Evolutionary conservation across 805 yeast species (phyloP), one percentile per base, ranked within the genome.

Genomic region (Ogataea nonfermentans): DNA sequence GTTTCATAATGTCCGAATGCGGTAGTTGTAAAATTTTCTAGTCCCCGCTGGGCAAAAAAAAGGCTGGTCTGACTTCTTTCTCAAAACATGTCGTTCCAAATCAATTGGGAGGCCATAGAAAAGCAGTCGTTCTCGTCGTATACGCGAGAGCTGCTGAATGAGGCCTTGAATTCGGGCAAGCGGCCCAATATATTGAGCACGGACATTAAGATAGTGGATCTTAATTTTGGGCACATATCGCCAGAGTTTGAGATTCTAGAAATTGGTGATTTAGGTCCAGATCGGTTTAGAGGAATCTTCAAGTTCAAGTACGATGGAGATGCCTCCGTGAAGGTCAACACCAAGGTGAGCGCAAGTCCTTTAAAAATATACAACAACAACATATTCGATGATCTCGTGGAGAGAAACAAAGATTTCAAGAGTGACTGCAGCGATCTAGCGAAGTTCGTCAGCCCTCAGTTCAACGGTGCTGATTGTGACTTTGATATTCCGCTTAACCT

Each of bases 301-400:
- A 85, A 84, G 52, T 73, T 85, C 46, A 78, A 76, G 50, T 85
- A 86, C 57, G 67, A 70, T 32, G 95, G 95, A 2, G 87, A 83
- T 57, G 86, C 88, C 13, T 76, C 76, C 39, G 75, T 85, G 38
- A 81, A 89, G 1, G 68, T 86, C 36, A 83, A 79, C 38, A 85
- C 95, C 0, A 79, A 81, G 40, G 87, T 88, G 10, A 89, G 86
- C 60, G 95, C 95, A 1, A 87, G 87, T 60, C 84, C 93, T 6
- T 66, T 88, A 38, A 81, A 81, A 44, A 84, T 85, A 20, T 81
- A 84, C 58, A 56, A 57, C 34, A 56, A 60, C 40, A 61, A 57
- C 42, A 49, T 61, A 13, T 44, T 48, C 20, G 62, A 63, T 35
- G 47, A 46, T 15, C 44, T 57, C 9, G 43, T 40, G 13, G 61